Conservation (phyloP, 768 basidiomycete genomes). For the Mycena capillaripes region DNA sequence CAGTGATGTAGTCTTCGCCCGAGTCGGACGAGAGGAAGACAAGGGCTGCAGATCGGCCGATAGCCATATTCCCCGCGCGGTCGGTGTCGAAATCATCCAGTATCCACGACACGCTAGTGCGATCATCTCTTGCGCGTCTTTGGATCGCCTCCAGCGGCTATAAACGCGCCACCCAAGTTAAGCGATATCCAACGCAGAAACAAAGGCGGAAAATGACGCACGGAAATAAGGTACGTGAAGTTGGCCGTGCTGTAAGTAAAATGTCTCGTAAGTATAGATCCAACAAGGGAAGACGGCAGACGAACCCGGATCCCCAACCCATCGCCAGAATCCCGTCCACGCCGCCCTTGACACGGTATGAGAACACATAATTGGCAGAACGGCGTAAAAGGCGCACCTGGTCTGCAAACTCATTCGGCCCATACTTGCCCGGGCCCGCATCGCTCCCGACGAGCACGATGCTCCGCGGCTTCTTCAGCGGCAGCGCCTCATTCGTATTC, state of each 20-base stretch:
- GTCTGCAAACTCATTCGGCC: slow-evolving; percentile 81
- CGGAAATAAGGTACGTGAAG: slow-evolving; percentile 85
- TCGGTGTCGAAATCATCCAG: slow-evolving; percentile 78
- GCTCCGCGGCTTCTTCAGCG: slow-evolving; percentile 71
- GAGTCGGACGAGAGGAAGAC: slow-evolving; percentile 90
- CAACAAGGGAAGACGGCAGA: neutral
- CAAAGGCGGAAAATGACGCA: slow-evolving; percentile 46
- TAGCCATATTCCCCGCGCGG: slow-evolving; percentile 62
- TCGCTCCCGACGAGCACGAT: slow-evolving; percentile 76
- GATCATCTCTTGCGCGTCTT: slow-evolving; percentile 73
- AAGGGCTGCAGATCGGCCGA: slow-evolving; percentile 72
- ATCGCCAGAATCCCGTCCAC: slow-evolving; percentile 83
- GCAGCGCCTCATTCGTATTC: slow-evolving; percentile 70
- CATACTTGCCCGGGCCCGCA: slow-evolving; percentile 72
- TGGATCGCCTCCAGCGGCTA: slow-evolving; percentile 89
- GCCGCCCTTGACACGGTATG: slow-evolving; percentile 54
- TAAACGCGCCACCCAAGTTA: neutral
- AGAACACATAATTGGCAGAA: neutral
- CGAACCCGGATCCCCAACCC: slow-evolving; percentile 91
- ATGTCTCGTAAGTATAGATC: neutral
- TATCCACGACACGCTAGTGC: slow-evolving; percentile 76
- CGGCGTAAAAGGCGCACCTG: slow-evolving; percentile 48
- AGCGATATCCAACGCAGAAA: neutral
- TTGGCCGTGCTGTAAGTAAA: slow-evolving; percentile 66
- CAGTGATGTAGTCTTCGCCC: slow-evolving; percentile 86